Percentiles rank a stretch among this genome's conserved stretches.
Evolutionary conservation across 2,329 filamentous ascomycete species (phyloP).

Genomic region (Ophiostoma fasciatum): DNA sequence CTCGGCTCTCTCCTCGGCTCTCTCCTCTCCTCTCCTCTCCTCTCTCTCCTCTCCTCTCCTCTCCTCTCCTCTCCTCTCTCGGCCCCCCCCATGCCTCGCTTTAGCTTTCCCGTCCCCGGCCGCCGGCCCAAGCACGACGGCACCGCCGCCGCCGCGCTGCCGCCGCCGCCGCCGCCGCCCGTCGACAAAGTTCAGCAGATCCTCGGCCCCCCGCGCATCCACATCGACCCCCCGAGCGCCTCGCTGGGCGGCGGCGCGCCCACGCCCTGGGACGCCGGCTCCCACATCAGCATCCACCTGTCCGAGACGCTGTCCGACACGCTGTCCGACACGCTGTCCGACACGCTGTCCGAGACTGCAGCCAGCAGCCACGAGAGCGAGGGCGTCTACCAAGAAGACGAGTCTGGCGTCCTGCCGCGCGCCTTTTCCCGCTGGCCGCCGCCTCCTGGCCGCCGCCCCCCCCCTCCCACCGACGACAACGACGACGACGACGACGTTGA

Average conservation of each 20-base stretch:
- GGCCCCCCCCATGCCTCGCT: constrained; percentile 21
- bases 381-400: too few species aligned
- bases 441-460: too few species aligned
- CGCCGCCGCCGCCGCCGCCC: too few species aligned
- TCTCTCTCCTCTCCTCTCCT: too few species aligned
- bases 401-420: constrained; percentile 30
- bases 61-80: too few species aligned
- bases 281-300: constrained; percentile 29
- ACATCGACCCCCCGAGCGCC: constrained; percentile 21
- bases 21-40: too few species aligned
- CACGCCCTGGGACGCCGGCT: constrained; percentile 27
- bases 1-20: too few species aligned
- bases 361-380: constrained; percentile 21
- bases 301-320: too few species aligned
- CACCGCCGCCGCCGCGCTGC: constrained; percentile 18
- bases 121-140: constrained; percentile 27
- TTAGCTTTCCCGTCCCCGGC: constrained; percentile 33
- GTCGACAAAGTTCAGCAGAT: constrained; percentile 38
- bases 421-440: too few species aligned
- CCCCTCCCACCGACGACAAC: constrained; percentile 9
- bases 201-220: constrained; percentile 31
- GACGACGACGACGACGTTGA: constrained; percentile 13
- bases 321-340: too few species aligned
- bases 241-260: constrained; percentile 9
- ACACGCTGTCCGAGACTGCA: too few species aligned